Conservation (phyloP, 169 alveolate species). For the Eimeria brunetti region DNA sequence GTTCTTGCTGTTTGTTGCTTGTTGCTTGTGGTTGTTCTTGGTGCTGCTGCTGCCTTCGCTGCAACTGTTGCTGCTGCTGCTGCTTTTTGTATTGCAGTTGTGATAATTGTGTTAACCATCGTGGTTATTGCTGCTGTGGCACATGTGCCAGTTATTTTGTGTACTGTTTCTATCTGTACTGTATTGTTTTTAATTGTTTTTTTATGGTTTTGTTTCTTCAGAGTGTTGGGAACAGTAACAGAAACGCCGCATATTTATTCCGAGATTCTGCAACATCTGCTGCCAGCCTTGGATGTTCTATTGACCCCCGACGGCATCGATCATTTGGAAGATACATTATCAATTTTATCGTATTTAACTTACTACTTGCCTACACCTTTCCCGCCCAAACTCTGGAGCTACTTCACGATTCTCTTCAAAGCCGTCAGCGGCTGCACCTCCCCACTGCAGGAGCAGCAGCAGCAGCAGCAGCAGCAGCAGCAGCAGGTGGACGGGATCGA, state of each 20-base stretch:
- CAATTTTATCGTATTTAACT: conserved; percentile 30
- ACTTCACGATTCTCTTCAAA: background rate
- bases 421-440: conserved; percentile 27
- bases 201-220: background rate
- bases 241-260: conserved; percentile 67
- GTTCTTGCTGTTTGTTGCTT: background rate
- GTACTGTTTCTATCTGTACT: no score
- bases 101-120: no score
- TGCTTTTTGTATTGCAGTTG: no score
- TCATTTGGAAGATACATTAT: conserved; percentile 45
- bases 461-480: conserved; percentile 47
- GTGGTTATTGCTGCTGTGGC: no score
- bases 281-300: conserved; percentile 22
- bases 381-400: conserved; percentile 53
- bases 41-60: background rate
- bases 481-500: background rate
- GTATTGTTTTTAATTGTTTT: no score
- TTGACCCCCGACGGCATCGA: conserved; percentile 18
- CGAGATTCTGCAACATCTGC: conserved; percentile 38
- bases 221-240: conserved; percentile 61
- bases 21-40: no score
- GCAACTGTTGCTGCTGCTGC: background rate
- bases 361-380: conserved; percentile 65
- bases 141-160: no score
- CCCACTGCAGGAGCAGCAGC: conserved; percentile 25